Percentiles rank a stretch among this genome's conserved stretches.
phyloP scores from a whole-genome alignment of 164 flowering plant genomes.

The Magnolia sinica region DNA sequence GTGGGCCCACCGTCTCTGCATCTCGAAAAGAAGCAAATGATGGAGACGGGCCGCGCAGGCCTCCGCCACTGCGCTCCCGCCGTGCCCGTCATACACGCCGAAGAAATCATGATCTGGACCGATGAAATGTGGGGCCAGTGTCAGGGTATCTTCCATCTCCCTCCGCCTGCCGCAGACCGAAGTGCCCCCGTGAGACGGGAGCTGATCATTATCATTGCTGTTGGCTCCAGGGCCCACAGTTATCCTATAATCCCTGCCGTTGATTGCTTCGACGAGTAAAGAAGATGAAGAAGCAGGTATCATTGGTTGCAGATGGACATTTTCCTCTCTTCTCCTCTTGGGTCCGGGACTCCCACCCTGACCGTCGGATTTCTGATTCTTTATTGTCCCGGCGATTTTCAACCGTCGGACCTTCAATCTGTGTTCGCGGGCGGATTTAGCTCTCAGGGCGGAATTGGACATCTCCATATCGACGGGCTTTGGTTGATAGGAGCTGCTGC shows the following conservation, averaged over 20 bases:
- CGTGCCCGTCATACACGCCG: constrained; percentile 87
- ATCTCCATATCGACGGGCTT: background rate
- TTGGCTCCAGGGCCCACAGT: background rate
- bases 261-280: constrained; percentile 1
- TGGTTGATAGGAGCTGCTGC: background rate
- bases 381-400: constrained; percentile 4
- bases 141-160: constrained; percentile 83
- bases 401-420: constrained; percentile 24
- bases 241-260: background rate
- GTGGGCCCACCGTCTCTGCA: constrained; percentile 6
- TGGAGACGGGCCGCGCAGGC: constrained; percentile 56
- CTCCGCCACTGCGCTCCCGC: constrained; percentile 63
- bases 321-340: no score
- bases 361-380: no score
- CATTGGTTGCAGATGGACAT: background rate
- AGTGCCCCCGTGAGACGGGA: constrained; percentile 37
- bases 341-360: no score
- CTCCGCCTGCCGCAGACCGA: constrained; percentile 67
- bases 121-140: constrained; percentile 36
- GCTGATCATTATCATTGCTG: background rate
- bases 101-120: constrained; percentile 40
- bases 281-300: background rate
- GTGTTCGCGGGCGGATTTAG: constrained; percentile 26
- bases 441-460: background rate
- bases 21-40: constrained; percentile 32